phyloP scores from a whole-genome alignment of 1,139 yeast species.

The Sugiyamaella japonica region DNA sequence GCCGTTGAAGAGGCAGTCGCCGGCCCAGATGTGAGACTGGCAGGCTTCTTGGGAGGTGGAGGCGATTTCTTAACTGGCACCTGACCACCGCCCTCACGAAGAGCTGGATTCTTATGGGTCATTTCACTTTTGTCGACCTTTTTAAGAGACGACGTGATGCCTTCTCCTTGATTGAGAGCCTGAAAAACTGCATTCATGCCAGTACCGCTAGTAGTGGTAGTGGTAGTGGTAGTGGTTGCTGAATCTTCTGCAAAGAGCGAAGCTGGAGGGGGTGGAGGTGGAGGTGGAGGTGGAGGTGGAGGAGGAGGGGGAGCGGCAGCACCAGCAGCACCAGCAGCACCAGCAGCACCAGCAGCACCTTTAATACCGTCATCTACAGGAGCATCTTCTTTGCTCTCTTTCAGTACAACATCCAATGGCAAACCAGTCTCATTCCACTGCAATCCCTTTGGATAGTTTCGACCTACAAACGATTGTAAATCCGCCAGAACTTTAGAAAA shows the following conservation, averaged over 20 bases:
- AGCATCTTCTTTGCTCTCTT: slow-evolving; percentile 40
- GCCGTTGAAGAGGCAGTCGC: slow-evolving; percentile 26
- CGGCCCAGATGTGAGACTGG: slow-evolving; percentile 47
- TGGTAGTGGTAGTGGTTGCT: slow-evolving; percentile 12
- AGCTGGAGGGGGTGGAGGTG: slow-evolving; percentile 81
- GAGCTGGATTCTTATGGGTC: slow-evolving; percentile 90
- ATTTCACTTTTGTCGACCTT: slow-evolving; percentile 92
- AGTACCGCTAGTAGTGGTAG: slow-evolving; percentile 47
- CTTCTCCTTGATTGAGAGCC: slow-evolving; percentile 84
- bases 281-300: slow-evolving; percentile 70
- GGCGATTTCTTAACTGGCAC: slow-evolving; percentile 47
- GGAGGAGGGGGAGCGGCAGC: slow-evolving; percentile 60
- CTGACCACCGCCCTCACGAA: slow-evolving; percentile 51
- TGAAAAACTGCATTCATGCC: slow-evolving; percentile 88
- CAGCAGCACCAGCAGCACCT: slow-evolving; percentile 64
- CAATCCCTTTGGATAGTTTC: slow-evolving; percentile 78
- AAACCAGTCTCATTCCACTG: slow-evolving; percentile 64
- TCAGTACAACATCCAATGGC: slow-evolving; percentile 49
- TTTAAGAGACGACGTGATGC: slow-evolving; percentile 78
- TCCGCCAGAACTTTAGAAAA: slow-evolving; percentile 65
- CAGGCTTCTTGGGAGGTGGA: slow-evolving; percentile 78
- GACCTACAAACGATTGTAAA: slow-evolving; percentile 70
- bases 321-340: slow-evolving; percentile 73
- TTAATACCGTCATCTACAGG: slow-evolving; percentile 33
- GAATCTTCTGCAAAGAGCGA: slow-evolving; percentile 52